These are phyloP conservation scores for Boletus edulis DNA, from an alignment of 768 basidiomycete genomes.

Conservation along the genomic window DNA sequence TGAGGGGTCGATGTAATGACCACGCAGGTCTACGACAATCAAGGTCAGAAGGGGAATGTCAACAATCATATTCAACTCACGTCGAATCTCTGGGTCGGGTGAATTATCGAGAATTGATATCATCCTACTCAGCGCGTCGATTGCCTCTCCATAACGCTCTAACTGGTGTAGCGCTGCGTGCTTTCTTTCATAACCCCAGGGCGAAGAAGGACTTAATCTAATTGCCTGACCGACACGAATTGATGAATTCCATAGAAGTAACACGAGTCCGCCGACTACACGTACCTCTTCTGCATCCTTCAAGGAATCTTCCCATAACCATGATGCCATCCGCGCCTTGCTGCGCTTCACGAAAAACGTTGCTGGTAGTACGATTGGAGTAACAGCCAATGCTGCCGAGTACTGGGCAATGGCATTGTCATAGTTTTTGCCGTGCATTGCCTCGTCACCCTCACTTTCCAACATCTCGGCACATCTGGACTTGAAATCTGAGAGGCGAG, in stretches of 20 bases:
- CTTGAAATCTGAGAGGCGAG: slow-evolving; percentile 3
- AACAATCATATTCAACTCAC: not conserved
- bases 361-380: not conserved
- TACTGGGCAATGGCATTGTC: slow-evolving; percentile 5
- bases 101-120: slow-evolving; percentile 10
- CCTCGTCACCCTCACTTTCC: slow-evolving; percentile 10
- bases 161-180: slow-evolving; percentile 12
- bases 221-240: slow-evolving; percentile 6
- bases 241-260: not conserved
- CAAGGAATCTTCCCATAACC: slow-evolving; percentile 11
- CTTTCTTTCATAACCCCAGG: slow-evolving; percentile 13
- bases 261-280: not conserved
- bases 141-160: slow-evolving; percentile 10
- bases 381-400: slow-evolving; percentile 7
- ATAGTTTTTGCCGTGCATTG: slow-evolving; percentile 1
- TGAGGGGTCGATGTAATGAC: slow-evolving; percentile 11
- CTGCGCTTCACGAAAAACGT: slow-evolving; percentile 14
- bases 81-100: slow-evolving; percentile 3
- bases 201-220: slow-evolving; percentile 7
- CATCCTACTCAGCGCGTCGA: slow-evolving; percentile 6
- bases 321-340: slow-evolving; percentile 1
- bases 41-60: not conserved
- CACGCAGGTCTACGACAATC: slow-evolving; percentile 2
- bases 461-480: slow-evolving; percentile 1
- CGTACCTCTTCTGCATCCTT: slow-evolving; percentile 18